phyloP scores from a whole-genome alignment of 78 protist species.

The Dictyostelium purpureum region DNA sequence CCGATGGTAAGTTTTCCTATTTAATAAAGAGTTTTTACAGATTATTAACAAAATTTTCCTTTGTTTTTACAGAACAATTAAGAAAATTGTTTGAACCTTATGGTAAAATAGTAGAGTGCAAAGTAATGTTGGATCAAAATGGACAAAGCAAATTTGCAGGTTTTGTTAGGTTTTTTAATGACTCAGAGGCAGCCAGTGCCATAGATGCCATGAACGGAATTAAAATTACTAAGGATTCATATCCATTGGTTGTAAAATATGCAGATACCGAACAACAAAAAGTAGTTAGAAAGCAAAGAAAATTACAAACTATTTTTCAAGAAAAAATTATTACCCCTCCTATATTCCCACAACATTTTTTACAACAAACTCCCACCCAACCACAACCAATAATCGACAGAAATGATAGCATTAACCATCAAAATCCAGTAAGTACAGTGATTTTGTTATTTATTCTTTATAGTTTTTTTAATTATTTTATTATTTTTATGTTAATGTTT shows the following conservation, averaged over 20 bases:
- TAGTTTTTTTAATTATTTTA: no score
- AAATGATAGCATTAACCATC: not conserved
- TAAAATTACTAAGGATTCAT: not conserved
- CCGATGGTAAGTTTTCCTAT: slow-evolving; percentile 45
- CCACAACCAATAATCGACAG: not conserved
- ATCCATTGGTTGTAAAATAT: slow-evolving; percentile 69
- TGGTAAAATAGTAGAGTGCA: slow-evolving; percentile 60
- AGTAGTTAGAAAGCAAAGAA: slow-evolving; percentile 63
- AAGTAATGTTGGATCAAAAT: slow-evolving; percentile 67
- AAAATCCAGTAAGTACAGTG: not conserved
- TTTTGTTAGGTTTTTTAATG: slow-evolving; percentile 66
- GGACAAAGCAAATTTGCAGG: slow-evolving; percentile 75
- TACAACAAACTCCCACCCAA: not conserved
- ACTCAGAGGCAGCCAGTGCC: slow-evolving; percentile 51
- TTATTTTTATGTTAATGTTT: no score
- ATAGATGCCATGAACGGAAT: slow-evolving; percentile 50
- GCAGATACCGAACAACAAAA: slow-evolving; percentile 74
- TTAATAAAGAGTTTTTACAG: not conserved
- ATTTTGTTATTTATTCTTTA: no score
- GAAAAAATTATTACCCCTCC: not conserved
- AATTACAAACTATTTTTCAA: slow-evolving; percentile 4
- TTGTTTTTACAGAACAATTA: slow-evolving; percentile 21
- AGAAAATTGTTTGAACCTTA: slow-evolving; percentile 42
- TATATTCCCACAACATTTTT: not conserved
- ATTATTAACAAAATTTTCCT: not conserved